phyloP scores from a whole-genome alignment of 139 green algal species.

The Dunaliella primolecta region DNA sequence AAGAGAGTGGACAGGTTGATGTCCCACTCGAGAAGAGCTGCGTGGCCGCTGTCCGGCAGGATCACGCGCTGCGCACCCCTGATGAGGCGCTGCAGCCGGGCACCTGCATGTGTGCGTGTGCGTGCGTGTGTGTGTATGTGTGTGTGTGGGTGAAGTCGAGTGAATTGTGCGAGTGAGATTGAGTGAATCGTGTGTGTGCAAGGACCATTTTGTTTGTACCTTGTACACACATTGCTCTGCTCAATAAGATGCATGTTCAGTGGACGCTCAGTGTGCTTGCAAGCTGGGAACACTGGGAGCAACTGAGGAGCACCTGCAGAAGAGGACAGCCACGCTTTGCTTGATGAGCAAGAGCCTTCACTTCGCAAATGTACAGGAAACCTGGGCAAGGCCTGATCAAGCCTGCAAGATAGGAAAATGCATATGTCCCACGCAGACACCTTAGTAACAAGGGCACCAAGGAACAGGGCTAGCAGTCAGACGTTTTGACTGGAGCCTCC shows the following conservation, averaged over 20 bases:
- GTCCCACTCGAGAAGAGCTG: slow-evolving; percentile 57
- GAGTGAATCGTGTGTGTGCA: background rate
- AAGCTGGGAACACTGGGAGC: no score
- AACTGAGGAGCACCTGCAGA: no score
- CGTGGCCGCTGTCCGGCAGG: slow-evolving; percentile 64
- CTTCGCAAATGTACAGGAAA: no score
- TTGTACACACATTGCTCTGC: background rate
- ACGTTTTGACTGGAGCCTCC: no score
- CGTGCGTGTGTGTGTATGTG: background rate
- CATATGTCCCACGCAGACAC: no score
- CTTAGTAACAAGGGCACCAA: no score
- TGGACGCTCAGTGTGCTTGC: background rate
- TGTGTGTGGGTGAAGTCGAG: background rate
- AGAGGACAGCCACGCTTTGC: no score
- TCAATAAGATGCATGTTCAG: background rate
- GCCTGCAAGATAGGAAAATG: no score
- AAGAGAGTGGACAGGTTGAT: slow-evolving; percentile 27
- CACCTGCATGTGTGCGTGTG: slow-evolving; percentile 31
- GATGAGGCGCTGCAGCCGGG: slow-evolving; percentile 48
- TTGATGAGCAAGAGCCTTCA: no score
- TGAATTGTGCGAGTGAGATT: background rate
- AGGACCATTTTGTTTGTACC: background rate
- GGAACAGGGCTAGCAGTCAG: no score
- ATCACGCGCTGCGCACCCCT: slow-evolving; percentile 42
- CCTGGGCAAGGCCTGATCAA: no score